These are phyloP conservation scores for Cadophora sp. DNA, from an alignment of 2,329 filamentous ascomycete genomes.

Conservation along the genomic window DNA sequence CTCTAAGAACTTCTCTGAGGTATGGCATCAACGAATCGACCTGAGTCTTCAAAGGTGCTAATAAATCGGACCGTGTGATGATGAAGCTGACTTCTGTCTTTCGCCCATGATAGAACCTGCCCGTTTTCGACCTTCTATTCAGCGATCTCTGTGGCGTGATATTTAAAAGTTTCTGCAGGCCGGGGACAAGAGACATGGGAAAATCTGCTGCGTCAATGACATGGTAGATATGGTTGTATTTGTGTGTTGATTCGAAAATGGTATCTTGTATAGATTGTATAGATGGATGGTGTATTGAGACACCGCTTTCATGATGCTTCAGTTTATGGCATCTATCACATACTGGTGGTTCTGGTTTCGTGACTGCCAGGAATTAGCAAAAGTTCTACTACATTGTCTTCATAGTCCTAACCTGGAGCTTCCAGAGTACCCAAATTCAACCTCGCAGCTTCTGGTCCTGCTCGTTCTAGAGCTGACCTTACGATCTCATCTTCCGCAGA, in stretches of 20 bases:
- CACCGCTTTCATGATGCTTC: slow-evolving; percentile 74
- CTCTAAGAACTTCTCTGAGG: slow-evolving; percentile 76
- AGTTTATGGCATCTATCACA: slow-evolving; percentile 91
- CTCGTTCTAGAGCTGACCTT: slow-evolving; percentile 42
- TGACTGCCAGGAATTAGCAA: slow-evolving; percentile 29
- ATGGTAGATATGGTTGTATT: slow-evolving; percentile 94
- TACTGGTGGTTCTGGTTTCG: slow-evolving; percentile 55
- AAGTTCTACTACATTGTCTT: background rate
- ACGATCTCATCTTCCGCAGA: slow-evolving; percentile 55
- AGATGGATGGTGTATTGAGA: slow-evolving; percentile 79
- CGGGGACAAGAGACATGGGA: slow-evolving; percentile 87
- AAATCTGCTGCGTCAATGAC: slow-evolving; percentile 96
- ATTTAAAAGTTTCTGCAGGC: slow-evolving; percentile 72
- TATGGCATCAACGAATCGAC: slow-evolving; percentile 89
- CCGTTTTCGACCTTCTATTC: slow-evolving; percentile 77
- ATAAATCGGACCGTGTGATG: slow-evolving; percentile 85
- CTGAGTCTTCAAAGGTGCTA: slow-evolving; percentile 83
- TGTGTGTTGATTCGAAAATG: slow-evolving; percentile 86
- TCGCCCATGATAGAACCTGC: slow-evolving; percentile 69
- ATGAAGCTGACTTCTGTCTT: slow-evolving; percentile 87
- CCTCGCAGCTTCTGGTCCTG: slow-evolving; percentile 18
- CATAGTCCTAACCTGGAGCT: slow-evolving; percentile 24
- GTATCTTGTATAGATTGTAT: slow-evolving; percentile 83
- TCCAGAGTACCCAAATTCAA: slow-evolving; percentile 29
- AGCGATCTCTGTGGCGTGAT: slow-evolving; percentile 77